Evolutionary conservation across 192 early-diverging fungal genomes (phyloP), one percentile per base, ranked within the genome.

Genomic region (Umbelopsis sp.): DNA sequence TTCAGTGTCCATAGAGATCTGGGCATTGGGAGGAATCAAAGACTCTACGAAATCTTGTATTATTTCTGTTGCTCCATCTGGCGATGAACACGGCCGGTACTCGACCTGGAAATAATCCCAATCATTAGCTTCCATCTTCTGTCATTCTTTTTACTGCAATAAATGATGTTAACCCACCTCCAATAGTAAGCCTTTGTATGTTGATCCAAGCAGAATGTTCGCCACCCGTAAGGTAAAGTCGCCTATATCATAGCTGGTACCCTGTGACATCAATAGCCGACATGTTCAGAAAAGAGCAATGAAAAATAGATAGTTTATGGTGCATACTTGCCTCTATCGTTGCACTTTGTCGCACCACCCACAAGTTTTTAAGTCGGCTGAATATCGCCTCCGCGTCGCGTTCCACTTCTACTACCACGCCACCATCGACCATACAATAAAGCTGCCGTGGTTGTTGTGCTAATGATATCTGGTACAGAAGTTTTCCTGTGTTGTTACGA

Each of bases 141-240:
- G 8, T 67, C 26, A 43, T 44, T 17, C 38, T 43, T 2, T 49
- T 8, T 43, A 21, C 32, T 24, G 6, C 20, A 29, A 47, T 1
- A 24, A 24, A 45, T 45, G 5, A n/a, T 8, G 10, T 6, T 24
- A 17, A 34, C 34, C 50, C 77, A 84, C 85, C 81, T 86, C 85
- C 38, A 86, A 73, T n/a, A 86, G 74, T 22, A 86, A 74, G 11
- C 85, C 85, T 52, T 86, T 86, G 74, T 86, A 86, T 14, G 85
- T 80, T 21, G 80, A 78, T 29, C 81, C 85, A 22, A 86, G 73
- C 49, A 84, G 74, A 44, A 86, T 82, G 45, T 86, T 86, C 4
- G 83, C 85, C n/a, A 80, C 79, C 10, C 85, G 77, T 21, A 86
- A 76, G 22, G 83, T 84, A 68, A 86, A 86, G 71, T 86, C 85